These are phyloP conservation scores for Verticillium albo-atrum DNA, from an alignment of 2,329 filamentous ascomycete genomes.

Conservation along the genomic window DNA sequence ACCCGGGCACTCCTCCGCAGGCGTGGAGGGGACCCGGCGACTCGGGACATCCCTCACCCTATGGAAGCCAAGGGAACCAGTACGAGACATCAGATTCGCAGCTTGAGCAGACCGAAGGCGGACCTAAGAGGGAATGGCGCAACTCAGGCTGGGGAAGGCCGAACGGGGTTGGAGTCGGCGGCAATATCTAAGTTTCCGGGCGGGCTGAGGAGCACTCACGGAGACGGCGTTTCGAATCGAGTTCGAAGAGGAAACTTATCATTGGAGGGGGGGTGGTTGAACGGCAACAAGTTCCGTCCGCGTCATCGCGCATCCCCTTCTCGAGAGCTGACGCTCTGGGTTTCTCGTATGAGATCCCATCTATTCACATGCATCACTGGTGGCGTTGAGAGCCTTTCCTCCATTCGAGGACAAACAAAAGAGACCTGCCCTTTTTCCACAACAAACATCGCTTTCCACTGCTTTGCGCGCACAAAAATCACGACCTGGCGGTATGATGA, in stretches of 20 bases:
- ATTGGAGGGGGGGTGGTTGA: not conserved
- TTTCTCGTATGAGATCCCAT: not conserved
- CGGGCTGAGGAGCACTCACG: not conserved
- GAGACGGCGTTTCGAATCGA: not conserved
- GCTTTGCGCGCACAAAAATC: slow-evolving; percentile 9
- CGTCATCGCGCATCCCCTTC: not conserved
- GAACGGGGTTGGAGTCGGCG: slow-evolving; percentile 45
- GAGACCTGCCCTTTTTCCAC: slow-evolving; percentile 12
- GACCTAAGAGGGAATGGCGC: slow-evolving; percentile 50
- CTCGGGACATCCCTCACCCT: slow-evolving; percentile 35
- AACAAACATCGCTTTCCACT: slow-evolving; percentile 5
- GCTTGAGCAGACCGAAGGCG: slow-evolving; percentile 32
- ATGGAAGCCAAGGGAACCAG: slow-evolving; percentile 29
- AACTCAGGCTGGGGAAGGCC: slow-evolving; percentile 52
- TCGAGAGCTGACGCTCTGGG: not conserved
- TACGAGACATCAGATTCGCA: slow-evolving; percentile 28
- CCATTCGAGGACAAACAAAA: slow-evolving; percentile 7
- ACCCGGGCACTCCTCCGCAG: slow-evolving; percentile 44
- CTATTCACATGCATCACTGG: slow-evolving; percentile 26
- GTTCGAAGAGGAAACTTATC: not conserved
- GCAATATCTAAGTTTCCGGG: slow-evolving; percentile 27
- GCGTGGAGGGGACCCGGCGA: slow-evolving; percentile 45
- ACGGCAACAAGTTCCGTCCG: not conserved
- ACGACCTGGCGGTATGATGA: slow-evolving; percentile 7
- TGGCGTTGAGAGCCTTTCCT: slow-evolving; percentile 23